Evolutionary conservation across 1,139 yeast genomes (phyloP).

Genomic region (Blastobotrys aristatus): DNA sequence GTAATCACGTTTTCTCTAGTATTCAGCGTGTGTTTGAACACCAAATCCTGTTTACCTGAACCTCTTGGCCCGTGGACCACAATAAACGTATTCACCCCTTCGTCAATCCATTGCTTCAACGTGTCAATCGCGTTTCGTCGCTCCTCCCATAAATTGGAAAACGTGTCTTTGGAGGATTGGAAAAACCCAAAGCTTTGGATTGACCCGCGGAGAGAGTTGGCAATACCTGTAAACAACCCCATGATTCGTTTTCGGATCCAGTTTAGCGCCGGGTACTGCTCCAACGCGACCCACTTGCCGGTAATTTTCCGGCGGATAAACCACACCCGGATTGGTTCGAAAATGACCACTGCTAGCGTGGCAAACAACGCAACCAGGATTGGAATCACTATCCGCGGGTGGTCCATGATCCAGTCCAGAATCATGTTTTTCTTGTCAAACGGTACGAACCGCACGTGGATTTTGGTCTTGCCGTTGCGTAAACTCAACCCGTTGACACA

Average conservation of each 20-base stretch:
- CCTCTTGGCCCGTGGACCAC: slow-evolving; percentile 92
- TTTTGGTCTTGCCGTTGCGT: slow-evolving; percentile 50
- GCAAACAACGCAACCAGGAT: slow-evolving; percentile 58
- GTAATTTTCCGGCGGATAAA: slow-evolving; percentile 65
- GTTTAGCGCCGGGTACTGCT: slow-evolving; percentile 15
- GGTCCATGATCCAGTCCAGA: slow-evolving; percentile 54
- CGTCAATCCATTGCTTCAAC: slow-evolving; percentile 68
- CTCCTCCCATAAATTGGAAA: slow-evolving; percentile 61
- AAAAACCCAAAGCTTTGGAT: slow-evolving; percentile 27
- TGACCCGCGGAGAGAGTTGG: slow-evolving; percentile 29
- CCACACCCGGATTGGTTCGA: slow-evolving; percentile 88
- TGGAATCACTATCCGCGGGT: slow-evolving; percentile 77
- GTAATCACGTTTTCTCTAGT: slow-evolving; percentile 56
- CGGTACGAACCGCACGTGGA: slow-evolving; percentile 72
- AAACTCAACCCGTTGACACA: slow-evolving; percentile 64
- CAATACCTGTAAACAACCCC: slow-evolving; percentile 21
- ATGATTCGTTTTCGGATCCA: slow-evolving; percentile 27
- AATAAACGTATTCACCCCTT: slow-evolving; percentile 78
- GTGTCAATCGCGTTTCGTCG: slow-evolving; percentile 63
- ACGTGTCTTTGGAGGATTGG: slow-evolving; percentile 23
- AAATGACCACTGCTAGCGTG: slow-evolving; percentile 74
- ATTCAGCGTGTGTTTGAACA: slow-evolving; percentile 60
- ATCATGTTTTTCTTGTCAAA: slow-evolving; percentile 48
- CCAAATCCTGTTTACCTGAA: slow-evolving; percentile 81
- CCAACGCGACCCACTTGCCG: slow-evolving; percentile 20